These are phyloP conservation scores for Raddia distichophylla DNA, from an alignment of 176 grass and related monocot species.

Conservation along the genomic window DNA sequence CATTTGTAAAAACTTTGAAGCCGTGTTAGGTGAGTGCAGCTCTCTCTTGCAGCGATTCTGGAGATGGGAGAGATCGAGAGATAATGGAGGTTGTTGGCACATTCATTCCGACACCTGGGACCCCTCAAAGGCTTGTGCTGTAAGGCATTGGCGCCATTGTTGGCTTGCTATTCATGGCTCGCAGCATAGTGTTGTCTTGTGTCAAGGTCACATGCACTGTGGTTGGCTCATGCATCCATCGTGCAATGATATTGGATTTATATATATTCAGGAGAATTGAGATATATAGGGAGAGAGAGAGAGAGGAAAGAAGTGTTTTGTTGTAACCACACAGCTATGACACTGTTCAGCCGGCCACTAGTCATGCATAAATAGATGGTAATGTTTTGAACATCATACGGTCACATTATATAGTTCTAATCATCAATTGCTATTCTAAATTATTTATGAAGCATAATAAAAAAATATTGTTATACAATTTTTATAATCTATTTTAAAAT, in stretches of 20 bases:
- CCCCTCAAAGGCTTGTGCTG: not conserved
- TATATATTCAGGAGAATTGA: too few species aligned
- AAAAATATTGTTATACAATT: too few species aligned
- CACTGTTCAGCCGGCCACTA: too few species aligned
- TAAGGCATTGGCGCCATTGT: not conserved
- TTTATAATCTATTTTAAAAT: too few species aligned
- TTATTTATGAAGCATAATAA: too few species aligned
- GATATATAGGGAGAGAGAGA: too few species aligned
- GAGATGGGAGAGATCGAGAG: not conserved
- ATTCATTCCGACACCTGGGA: conserved; percentile 39
- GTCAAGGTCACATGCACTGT: conserved; percentile 14
- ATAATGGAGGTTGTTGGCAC: conserved; percentile 27
- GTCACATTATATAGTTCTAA: too few species aligned
- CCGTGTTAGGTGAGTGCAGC: not conserved
- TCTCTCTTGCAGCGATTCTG: not conserved
- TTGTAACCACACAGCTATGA: not conserved
- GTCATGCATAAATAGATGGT: too few species aligned
- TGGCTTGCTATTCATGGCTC: not conserved
- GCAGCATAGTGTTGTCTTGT: not conserved
- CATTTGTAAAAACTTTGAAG: too few species aligned
- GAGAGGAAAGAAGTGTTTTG: not conserved
- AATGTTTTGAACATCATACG: too few species aligned
- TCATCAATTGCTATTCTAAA: too few species aligned
- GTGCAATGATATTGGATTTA: not conserved
- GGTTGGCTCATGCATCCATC: conserved; percentile 41